Base-by-base conservation (phyloP, 1,139 yeast genomes). In the Suhomyces kunorum region DNA sequence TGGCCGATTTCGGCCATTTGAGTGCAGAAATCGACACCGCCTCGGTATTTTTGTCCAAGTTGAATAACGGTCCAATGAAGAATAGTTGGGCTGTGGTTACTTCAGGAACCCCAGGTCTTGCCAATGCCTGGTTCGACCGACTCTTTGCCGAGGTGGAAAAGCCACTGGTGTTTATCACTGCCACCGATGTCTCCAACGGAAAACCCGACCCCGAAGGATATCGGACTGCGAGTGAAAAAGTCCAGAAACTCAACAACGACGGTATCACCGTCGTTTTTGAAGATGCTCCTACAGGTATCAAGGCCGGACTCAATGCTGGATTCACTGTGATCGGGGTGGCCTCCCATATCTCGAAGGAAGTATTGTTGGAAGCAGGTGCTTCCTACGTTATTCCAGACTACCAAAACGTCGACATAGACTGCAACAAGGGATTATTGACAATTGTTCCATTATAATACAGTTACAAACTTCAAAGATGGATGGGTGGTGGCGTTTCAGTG, bases 141-240 rank as follows among this genome's bases (percentile, higher is more conserved):
- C 34, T 54, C 18, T 54, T 54, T 25, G 22, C 40, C 5, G 19
- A 25, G 7, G 19, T 44, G 8, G 26, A 31, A 3, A 42, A 42
- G 20, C 59, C 61, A 0, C 26, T 34, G 28, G 55, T 54, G 18
- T 56, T 54, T 29, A 45, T 56, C n/a, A 55, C 59, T 18, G 61
- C 59, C 6, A 43, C 48, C 36, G 58, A 54, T 37, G 59, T 55
- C 6, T 27, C 43, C 6, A 22, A 24, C 6, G 55, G 55, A 2
- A 50, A 50, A 33, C 54, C 54, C 6, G 38, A 48, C 28, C 61
- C 60, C 2, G 55, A 55, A 32, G 61, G 61, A 2, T 55, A 56
- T 34, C 14, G 34, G 13, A 39, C 47, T 8, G 59, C 55, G 1
- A 47, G 38, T 36, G 34, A 38, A 4, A 32, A 27, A 19, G 42